Base-by-base conservation (phyloP, 225 moss, liverwort and hornwort species). In the Polytrichum commune region DNA sequence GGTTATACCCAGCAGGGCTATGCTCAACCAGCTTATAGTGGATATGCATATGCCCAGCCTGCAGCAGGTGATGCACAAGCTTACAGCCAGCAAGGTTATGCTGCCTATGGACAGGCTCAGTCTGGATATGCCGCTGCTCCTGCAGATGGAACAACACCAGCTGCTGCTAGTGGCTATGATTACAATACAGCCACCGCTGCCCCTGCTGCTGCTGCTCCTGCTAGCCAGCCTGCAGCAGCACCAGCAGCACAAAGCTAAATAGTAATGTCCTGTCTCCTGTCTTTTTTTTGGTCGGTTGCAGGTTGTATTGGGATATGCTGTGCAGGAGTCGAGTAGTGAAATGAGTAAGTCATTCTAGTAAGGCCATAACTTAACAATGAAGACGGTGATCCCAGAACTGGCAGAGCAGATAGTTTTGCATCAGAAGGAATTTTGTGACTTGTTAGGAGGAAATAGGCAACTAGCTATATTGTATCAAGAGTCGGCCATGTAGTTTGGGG, bases 1-100 rank as follows among this genome's bases (percentile, higher is more conserved):
- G 91, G 90, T 68, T 98, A 95, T 75, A 76, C 91, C 6, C 96
- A 92, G 81, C 96, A 90, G 80, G 89, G 77, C 2, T 97, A 97
- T 67, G 96, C 84, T 0, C 98, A 95, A 75, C 98, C 95, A 75
- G 92, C 77, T 23, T 98, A 98, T 56, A 90, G 93, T 70, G 95
- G 91, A n/a, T 98, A 98, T 74, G 85, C 90, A 0, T 98, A 98
- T 75, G 78, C 84, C 1, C 97, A 95, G 84, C 84, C 88, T 58
- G 68, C 91, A 23, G 93, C 84, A 79, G 91, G 90, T 69, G 98
- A 98, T 57, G 93, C 93, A 80, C 91, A 90, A 70, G 78, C 80
- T 0, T 95, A 87, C 69, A 81, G 88, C 18, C 97, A 92, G 84
- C 93, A 91, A 84, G 93, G 90, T 0, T 98, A 98, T 74, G 74